A percentile compares a stretch with the other conserved stretches of the same genome.
phyloP scores from a whole-genome alignment of 1,284 basidiomycete genomes.

The Boletus albobrunnescens region DNA sequence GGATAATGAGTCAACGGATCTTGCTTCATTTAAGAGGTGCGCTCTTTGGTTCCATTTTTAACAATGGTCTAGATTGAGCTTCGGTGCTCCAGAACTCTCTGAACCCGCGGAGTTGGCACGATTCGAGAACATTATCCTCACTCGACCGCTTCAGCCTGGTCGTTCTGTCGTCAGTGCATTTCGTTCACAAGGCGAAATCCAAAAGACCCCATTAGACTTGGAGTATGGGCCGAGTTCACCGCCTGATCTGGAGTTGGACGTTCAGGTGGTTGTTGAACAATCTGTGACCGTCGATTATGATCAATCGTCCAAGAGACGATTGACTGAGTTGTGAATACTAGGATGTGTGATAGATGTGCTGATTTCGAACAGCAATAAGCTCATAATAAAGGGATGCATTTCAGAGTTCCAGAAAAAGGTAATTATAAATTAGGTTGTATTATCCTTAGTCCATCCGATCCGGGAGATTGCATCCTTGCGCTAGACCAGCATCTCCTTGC shows the following conservation, averaged over 20 bases:
- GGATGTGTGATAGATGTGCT: conserved; percentile 9
- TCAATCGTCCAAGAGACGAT: conserved; percentile 15
- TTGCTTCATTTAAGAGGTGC: conserved; percentile 34
- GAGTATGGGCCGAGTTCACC: conserved; percentile 18
- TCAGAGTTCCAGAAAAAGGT: conserved; percentile 1
- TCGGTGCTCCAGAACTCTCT: conserved; percentile 21
- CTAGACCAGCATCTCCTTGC: background rate
- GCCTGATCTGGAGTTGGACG: conserved; percentile 28
- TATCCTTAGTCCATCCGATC: too few species aligned
- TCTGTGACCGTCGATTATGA: conserved; percentile 32
- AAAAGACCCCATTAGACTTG: conserved; percentile 24
- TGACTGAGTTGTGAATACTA: conserved; percentile 13
- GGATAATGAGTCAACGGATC: conserved; percentile 41
- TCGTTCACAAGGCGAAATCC: conserved; percentile 22
- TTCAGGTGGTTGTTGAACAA: conserved; percentile 31
- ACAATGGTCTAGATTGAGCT: background rate
- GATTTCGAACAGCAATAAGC: conserved; percentile 12
- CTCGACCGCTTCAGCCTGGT: conserved; percentile 14
- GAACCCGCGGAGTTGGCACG: conserved; percentile 21
- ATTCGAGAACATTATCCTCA: conserved; percentile 32
- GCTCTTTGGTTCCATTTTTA: background rate
- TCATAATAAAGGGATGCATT: background rate
- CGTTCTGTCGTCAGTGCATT: conserved; percentile 21
- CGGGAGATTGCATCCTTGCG: background rate
- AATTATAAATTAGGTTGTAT: conserved; percentile 23